phyloP scores from a whole-genome alignment of 1,139 yeast species.

The Eremothecium sinecaudum region DNA sequence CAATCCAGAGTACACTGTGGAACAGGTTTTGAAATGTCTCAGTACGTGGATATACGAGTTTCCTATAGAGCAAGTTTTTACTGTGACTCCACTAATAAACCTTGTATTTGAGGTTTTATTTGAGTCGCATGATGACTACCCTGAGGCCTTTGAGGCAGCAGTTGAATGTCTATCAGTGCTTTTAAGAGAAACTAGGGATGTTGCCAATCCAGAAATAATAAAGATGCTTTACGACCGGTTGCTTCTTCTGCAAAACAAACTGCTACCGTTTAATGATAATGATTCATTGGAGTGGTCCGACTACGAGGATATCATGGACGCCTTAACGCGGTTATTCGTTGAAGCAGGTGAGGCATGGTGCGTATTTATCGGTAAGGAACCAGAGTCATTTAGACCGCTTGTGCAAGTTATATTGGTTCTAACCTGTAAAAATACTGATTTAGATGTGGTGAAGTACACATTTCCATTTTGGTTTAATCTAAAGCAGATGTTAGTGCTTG shows the following conservation, averaged over 20 bases:
- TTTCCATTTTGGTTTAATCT: constrained; percentile 87
- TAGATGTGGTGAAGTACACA: constrained; percentile 83
- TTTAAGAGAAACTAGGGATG: constrained; percentile 71
- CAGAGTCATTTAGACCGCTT: constrained; percentile 60
- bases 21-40: constrained; percentile 56
- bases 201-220: constrained; percentile 51
- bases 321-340: constrained; percentile 68
- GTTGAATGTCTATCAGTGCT: constrained; percentile 77
- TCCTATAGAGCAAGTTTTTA: constrained; percentile 56
- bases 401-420: constrained; percentile 55
- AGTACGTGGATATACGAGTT: constrained; percentile 87
- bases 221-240: constrained; percentile 62
- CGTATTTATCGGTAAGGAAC: constrained; percentile 66
- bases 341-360: constrained; percentile 98
- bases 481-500: constrained; percentile 58
- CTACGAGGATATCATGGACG: constrained; percentile 49
- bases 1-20: constrained; percentile 21
- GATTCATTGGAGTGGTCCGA: constrained; percentile 21
- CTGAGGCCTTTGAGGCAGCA: constrained; percentile 74
- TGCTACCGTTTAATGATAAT: constrained; percentile 19
- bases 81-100: constrained; percentile 52
- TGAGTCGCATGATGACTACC: constrained; percentile 30
- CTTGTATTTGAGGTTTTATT: constrained; percentile 61
- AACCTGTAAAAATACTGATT: constrained; percentile 41
- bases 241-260: constrained; percentile 38